phyloP scores from a whole-genome alignment of 2,329 filamentous ascomycete species.

The Knufia fluminis region DNA sequence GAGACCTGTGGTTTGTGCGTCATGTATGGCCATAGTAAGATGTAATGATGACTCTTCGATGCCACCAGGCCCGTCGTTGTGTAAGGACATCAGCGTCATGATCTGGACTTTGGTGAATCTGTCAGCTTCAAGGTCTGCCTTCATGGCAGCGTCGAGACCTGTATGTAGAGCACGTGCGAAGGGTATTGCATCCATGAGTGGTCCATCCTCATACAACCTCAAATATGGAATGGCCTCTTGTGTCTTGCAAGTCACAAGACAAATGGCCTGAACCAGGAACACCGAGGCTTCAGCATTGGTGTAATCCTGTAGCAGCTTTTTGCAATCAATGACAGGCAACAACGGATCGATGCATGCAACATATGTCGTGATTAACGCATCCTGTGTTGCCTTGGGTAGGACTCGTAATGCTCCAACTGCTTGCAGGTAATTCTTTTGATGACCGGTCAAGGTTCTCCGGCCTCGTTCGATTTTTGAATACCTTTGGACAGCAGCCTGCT shows the following conservation, averaged over 20 bases:
- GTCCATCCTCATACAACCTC: constrained; percentile 25
- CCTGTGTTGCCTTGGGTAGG: constrained; percentile 28
- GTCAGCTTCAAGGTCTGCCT: constrained; percentile 30
- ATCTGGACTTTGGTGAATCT: constrained; percentile 31
- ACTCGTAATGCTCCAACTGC: constrained; percentile 22
- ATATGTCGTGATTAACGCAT: constrained; percentile 28
- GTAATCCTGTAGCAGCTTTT: constrained; percentile 23
- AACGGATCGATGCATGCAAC: constrained; percentile 31
- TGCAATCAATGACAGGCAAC: constrained; percentile 30
- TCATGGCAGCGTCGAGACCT: constrained; percentile 30
- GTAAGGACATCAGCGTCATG: constrained; percentile 33
- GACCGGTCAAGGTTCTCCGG: constrained; percentile 20
- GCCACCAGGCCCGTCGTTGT: constrained; percentile 33
- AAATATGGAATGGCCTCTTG: constrained; percentile 27
- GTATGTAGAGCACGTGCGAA: constrained; percentile 33
- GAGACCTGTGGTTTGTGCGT: constrained; percentile 32
- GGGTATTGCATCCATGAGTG: constrained; percentile 27
- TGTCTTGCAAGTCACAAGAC: constrained; percentile 33
- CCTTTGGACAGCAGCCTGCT: constrained; percentile 16
- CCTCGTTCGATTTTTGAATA: constrained; percentile 21
- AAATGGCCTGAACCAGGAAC: constrained; percentile 33
- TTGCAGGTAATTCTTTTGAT: constrained; percentile 22
- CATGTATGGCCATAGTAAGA: constrained; percentile 33
- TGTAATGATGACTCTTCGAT: constrained; percentile 33
- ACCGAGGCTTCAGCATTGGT: constrained; percentile 25